These are phyloP conservation scores for Datura wrightii DNA, from an alignment of 257 asterid genomes.

Conservation along the genomic window DNA sequence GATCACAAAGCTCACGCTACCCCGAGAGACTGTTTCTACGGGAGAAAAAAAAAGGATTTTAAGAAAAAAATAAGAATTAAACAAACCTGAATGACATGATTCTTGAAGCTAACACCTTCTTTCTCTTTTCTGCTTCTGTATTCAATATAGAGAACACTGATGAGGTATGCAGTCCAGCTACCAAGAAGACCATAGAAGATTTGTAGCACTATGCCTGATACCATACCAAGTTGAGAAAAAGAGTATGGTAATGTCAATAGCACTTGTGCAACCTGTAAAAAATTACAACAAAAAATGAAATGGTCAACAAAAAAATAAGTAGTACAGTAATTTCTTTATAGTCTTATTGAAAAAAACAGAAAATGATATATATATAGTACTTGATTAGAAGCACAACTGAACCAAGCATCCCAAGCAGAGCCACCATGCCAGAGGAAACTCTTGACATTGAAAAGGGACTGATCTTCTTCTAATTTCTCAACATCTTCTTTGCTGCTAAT, in stretches of 20 bases:
- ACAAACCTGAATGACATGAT: slow-evolving; percentile 92
- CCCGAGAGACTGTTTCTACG: not conserved
- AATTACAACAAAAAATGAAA: not conserved
- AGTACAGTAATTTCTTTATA: too few relatives aligned
- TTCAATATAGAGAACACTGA: slow-evolving; percentile 87
- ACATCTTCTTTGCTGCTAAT: slow-evolving; percentile 41
- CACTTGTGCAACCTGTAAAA: slow-evolving; percentile 88
- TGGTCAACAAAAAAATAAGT: not conserved
- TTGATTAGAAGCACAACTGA: slow-evolving; percentile 96
- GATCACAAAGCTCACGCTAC: not conserved
- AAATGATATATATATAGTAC: slow-evolving; percentile 35
- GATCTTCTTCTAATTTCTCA: slow-evolving; percentile 56
- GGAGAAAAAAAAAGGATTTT: not conserved
- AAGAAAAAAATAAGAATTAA: not conserved
- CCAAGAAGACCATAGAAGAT: slow-evolving; percentile 85
- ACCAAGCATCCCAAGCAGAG: slow-evolving; percentile 98
- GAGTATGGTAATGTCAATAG: slow-evolving; percentile 88
- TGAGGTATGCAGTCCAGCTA: slow-evolving; percentile 97
- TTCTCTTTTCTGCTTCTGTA: slow-evolving; percentile 87
- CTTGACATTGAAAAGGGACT: slow-evolving; percentile 60
- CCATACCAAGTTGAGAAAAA: slow-evolving; percentile 89
- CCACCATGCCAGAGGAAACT: slow-evolving; percentile 97
- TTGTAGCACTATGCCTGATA: slow-evolving; percentile 79
- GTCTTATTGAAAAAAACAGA: too few relatives aligned
- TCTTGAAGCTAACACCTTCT: slow-evolving; percentile 87